These are phyloP conservation scores for Penicillium pulvis DNA, from an alignment of 495 filamentous ascomycete species.

Conservation along the genomic window DNA sequence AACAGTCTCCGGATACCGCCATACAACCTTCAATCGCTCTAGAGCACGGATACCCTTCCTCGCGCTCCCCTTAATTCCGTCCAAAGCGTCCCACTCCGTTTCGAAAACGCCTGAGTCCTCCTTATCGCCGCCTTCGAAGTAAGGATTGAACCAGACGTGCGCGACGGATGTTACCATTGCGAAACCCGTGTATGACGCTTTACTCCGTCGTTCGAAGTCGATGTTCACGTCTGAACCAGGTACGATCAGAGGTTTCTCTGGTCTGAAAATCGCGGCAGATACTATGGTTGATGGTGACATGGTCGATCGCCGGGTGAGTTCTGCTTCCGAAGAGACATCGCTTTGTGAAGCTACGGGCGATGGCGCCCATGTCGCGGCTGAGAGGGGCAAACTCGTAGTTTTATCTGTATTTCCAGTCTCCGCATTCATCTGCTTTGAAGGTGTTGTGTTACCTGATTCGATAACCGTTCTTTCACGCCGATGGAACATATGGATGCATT, in stretches of 20 bases:
- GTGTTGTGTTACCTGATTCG: constrained; percentile 41
- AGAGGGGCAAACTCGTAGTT: neutral
- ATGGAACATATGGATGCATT: constrained; percentile 78
- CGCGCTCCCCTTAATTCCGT: constrained; percentile 77
- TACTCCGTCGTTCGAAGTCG: constrained; percentile 79
- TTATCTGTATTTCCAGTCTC: neutral
- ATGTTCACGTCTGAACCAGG: constrained; percentile 88
- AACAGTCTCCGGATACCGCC: constrained; percentile 54
- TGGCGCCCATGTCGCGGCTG: constrained; percentile 10
- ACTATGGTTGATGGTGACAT: constrained; percentile 15
- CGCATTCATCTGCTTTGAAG: neutral
- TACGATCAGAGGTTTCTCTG: constrained; percentile 63
- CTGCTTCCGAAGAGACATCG: constrained; percentile 18
- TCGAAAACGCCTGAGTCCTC: constrained; percentile 62
- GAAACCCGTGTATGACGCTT: constrained; percentile 69
- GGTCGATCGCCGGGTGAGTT: constrained; percentile 12
- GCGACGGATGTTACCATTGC: constrained; percentile 91
- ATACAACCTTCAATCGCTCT: constrained; percentile 85
- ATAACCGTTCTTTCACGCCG: constrained; percentile 73
- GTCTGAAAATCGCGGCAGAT: constrained; percentile 75
- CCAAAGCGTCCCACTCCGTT: constrained; percentile 65
- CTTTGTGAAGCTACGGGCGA: constrained; percentile 22
- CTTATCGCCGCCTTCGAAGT: constrained; percentile 83
- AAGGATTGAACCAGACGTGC: constrained; percentile 95
- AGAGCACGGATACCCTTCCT: constrained; percentile 79